Evolutionary conservation across 352 stramenopile genomes (phyloP), one percentile per base, ranked within the genome.

Genomic region (Pythium oligandrum): DNA sequence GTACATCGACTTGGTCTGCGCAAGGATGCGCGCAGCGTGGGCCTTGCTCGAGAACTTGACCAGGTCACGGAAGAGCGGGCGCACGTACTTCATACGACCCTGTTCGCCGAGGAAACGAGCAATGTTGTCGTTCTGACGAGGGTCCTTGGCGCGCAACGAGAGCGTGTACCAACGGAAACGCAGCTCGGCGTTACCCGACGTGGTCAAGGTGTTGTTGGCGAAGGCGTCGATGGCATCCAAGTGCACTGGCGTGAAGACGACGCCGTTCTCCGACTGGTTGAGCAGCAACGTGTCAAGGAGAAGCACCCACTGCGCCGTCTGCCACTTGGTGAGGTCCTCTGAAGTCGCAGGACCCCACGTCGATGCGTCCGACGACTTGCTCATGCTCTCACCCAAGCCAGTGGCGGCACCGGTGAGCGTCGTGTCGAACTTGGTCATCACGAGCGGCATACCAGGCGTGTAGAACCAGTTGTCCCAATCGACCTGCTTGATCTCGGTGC

Each of bases 401-500:
- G 71, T 75, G 34, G 74, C 73, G 50, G 73, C 68, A 10, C 53
- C 45, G 0, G 75, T 80, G 37, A 96, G 72, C 9, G 86, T 93
- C 46, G 79, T 86, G 73, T 98, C 90, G 63, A 98, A 97, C 44
- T 76, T 74, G 32, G 86, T 83, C 2, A 75, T 69, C n/a, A 90
- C 70, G 3, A 79, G 78, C 31, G 87, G 87, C 88, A 98, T 96
- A 4, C 91, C 93, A 31, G 89, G 75, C 51, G 68, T 63, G 62
- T 97, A 64, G 44, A 96, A 93, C 96, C 94, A 99, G 8, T 59
- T 66, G 50, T 98, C 66, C 95, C 96, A 99, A 63, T 98, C 90
- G 53, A 99, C 86, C 45, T 71, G 59, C 17, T 61, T 40, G n/a
- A 86, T 44, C 46, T 59, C 46, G 46, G 46, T 1, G 11, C 32